These are phyloP conservation scores for Begonia peltatifolia DNA, from an alignment of 306 rosid genomes.

Conservation along the genomic window DNA sequence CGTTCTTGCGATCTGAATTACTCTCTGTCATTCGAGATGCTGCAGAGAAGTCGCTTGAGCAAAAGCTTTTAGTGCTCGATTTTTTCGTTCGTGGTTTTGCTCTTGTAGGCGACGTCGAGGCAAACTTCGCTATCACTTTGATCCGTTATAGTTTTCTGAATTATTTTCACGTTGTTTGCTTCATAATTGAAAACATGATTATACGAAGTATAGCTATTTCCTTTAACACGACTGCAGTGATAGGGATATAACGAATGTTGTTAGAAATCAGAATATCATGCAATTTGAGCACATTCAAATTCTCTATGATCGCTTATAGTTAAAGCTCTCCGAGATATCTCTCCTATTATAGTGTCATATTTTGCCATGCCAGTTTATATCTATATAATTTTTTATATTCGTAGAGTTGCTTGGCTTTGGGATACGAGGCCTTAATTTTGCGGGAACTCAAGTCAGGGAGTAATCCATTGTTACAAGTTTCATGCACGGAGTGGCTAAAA, in stretches of 20 bases:
- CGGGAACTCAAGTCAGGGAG: slow-evolving; percentile 38
- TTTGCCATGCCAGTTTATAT: background rate
- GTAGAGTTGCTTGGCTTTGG: slow-evolving; percentile 80
- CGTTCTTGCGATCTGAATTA: slow-evolving; percentile 40
- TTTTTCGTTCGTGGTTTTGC: slow-evolving; percentile 63
- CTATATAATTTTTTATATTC: slow-evolving; percentile 1
- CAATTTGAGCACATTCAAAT: too few species aligned
- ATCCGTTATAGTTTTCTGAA: background rate
- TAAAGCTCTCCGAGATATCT: too few species aligned
- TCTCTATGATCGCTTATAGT: too few species aligned
- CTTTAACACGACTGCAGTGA: too few species aligned
- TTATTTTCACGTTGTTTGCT: too few species aligned
- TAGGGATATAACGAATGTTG: too few species aligned
- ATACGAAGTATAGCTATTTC: too few species aligned
- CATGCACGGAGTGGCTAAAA: slow-evolving; percentile 45
- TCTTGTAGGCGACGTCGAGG: slow-evolving; percentile 63
- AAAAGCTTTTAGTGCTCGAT: slow-evolving; percentile 57
- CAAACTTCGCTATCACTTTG: slow-evolving; percentile 3
- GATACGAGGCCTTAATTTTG: slow-evolving; percentile 72
- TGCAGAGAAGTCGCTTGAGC: slow-evolving; percentile 26
- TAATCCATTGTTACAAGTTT: slow-evolving; percentile 42
- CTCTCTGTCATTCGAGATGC: slow-evolving; percentile 28
- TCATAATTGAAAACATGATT: too few species aligned
- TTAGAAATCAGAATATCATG: too few species aligned
- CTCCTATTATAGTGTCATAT: too few species aligned